Evolutionary conservation across 176 grass and related monocot genomes (phyloP).

Genomic region (Avena sativa): DNA sequence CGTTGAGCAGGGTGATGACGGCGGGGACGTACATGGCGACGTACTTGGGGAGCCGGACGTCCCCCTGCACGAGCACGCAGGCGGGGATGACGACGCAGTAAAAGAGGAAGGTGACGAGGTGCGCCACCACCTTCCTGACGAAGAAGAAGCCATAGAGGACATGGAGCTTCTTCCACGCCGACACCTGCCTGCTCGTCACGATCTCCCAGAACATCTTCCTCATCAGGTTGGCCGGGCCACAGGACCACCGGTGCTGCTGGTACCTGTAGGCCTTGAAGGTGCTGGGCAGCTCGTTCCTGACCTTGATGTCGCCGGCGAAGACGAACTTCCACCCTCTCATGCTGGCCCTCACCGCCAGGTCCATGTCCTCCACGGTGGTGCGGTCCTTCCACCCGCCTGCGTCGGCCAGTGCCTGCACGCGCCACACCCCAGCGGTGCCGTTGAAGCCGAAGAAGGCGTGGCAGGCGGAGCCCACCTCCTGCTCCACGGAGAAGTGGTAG

Average conservation of each 20-base stretch:
- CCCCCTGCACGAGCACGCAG: slow-evolving; percentile 64
- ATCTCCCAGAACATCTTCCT: slow-evolving; percentile 82
- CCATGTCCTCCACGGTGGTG: slow-evolving; percentile 97
- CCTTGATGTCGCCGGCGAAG: slow-evolving; percentile 55
- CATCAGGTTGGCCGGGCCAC: slow-evolving; percentile 79
- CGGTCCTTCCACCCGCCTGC: slow-evolving; percentile 86
- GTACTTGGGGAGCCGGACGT: slow-evolving; percentile 75
- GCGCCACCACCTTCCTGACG: slow-evolving; percentile 82
- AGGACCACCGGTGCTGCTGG: slow-evolving; percentile 89
- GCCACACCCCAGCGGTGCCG: slow-evolving; percentile 87
- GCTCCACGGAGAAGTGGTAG: slow-evolving; percentile 88
- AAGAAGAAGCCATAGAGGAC: slow-evolving; percentile 88
- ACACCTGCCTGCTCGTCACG: slow-evolving; percentile 56
- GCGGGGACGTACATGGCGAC: slow-evolving; percentile 75
- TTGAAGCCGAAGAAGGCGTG: slow-evolving; percentile 92
- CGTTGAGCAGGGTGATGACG: slow-evolving; percentile 82
- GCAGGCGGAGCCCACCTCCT: slow-evolving; percentile 78
- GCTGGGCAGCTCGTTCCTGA: slow-evolving; percentile 83
- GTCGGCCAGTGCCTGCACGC: slow-evolving; percentile 63
- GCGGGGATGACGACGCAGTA: slow-evolving; percentile 84
- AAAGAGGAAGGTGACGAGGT: slow-evolving; percentile 88
- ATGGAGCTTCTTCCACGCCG: slow-evolving; percentile 84
- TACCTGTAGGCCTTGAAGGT: slow-evolving; percentile 71
- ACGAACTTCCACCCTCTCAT: slow-evolving; percentile 84
- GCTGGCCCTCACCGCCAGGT: slow-evolving; percentile 79